Base-by-base conservation (phyloP, 768 basidiomycete species). In the Mycena pura region DNA sequence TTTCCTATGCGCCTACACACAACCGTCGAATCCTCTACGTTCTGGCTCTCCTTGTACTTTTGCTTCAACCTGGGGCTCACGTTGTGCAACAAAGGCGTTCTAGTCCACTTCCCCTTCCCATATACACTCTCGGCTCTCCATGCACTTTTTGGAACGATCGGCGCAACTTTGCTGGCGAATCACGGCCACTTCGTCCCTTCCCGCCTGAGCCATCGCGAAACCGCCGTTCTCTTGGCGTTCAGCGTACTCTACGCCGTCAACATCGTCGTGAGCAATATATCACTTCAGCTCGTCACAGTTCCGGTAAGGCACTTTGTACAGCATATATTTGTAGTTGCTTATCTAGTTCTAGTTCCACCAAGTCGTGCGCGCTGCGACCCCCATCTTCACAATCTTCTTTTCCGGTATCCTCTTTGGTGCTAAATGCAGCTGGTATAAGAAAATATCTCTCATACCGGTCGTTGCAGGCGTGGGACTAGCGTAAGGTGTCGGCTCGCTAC, bases 91-190 rank as follows among this genome's bases (percentile, higher is more conserved):
- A 99, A 99, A 76, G 83, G 86, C 34, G 88, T 99, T 17, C 87
- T 99, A 62, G 88, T 92, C 52, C 86, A 84, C 56, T 99, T 99
- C 71, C 97, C 97, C 0, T 99, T 93, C 69, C 96, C 96, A 3
- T 99, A 98, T 80, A 92, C 94, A 2, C 83, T 99, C 22, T 98
- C 96, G 2, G 95, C 95, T 6, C 67, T 97, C 5, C 96, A 99
- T 70, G 90, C 96, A 4, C 79, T 98, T 13, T 92, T 89, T 63
- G 94, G 95, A 0, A 84, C 89, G 24, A 74, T 92, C 17, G 97
- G 97, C 13, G 91, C 44, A 25, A 41, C 50, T 17, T 8, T 58
- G 19, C 44, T 64, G 25, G 58, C 59, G 43, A 51, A 63, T 19
- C 74, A 78, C 36, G 86, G 87, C 1, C 64, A 79, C 19, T 93